Conservation (phyloP, 176 grass and related monocot species). For the Cenchrus purpureus region DNA sequence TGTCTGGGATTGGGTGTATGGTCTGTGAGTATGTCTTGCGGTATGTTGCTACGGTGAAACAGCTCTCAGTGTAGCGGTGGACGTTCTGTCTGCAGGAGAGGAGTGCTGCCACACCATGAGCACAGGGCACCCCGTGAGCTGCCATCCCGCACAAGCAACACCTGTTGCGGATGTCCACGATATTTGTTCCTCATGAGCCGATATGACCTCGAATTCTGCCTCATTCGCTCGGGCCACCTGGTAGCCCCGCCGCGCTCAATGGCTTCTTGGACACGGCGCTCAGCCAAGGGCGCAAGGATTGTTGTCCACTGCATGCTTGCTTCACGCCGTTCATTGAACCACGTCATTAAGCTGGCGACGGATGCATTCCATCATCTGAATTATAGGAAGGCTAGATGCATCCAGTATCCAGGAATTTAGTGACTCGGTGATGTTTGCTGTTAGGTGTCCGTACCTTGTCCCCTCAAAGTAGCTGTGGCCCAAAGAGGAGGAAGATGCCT, state of each 20-base stretch:
- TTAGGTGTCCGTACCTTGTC: constrained; percentile 81
- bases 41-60: constrained; percentile 81
- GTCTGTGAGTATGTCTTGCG: constrained; percentile 95
- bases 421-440: constrained; percentile 78
- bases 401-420: constrained; percentile 86
- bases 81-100: constrained; percentile 95
- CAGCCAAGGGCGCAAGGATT: constrained; percentile 70
- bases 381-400: constrained; percentile 81
- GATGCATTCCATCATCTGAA: constrained; percentile 96
- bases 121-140: constrained; percentile 87
- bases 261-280: constrained; percentile 76
- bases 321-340: constrained; percentile 94
- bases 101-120: constrained; percentile 90
- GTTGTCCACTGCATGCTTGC: constrained; percentile 94
- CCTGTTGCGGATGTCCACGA: constrained; percentile 92
- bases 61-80: constrained; percentile 94
- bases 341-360: constrained; percentile 92
- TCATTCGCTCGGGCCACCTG: constrained; percentile 89
- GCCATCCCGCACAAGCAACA: constrained; percentile 96
- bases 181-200: constrained; percentile 71
- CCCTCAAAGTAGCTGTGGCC: constrained; percentile 98
- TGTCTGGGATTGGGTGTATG: constrained; percentile 96
- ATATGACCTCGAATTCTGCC: constrained; percentile 91
- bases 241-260: constrained; percentile 85
- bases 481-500: constrained; percentile 73